Percentiles rank a stretch among this genome's conserved stretches.
Conservation (phyloP, 108 stramenopile genomes). For the Skeletonema tropicum region DNA sequence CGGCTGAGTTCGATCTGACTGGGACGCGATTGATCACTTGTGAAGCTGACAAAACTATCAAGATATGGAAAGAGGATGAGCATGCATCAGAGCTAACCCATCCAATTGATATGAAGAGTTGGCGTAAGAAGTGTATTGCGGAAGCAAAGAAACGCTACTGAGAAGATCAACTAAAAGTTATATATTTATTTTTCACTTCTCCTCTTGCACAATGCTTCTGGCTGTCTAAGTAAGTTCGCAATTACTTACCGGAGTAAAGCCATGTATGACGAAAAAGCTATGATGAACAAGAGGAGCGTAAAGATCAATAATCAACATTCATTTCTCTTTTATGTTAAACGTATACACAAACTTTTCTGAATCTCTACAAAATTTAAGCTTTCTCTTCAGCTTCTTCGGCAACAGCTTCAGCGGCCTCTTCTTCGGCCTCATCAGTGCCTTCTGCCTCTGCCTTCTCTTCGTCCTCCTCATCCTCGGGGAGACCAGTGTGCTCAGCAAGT, state of each 20-base stretch:
- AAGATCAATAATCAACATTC: too few relatives aligned
- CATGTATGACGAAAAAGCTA: too few relatives aligned
- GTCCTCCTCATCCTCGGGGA: constrained; percentile 47
- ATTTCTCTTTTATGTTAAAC: too few relatives aligned
- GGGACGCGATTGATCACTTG: constrained; percentile 97
- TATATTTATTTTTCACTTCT: not conserved
- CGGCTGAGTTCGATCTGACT: constrained; percentile 93
- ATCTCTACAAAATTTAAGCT: not conserved
- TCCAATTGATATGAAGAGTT: constrained; percentile 95
- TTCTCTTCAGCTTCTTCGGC: not conserved
- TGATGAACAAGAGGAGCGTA: too few relatives aligned
- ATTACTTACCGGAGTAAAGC: too few relatives aligned
- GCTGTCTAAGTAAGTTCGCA: too few relatives aligned
- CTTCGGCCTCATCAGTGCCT: constrained; percentile 4
- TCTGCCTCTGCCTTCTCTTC: constrained; percentile 14
- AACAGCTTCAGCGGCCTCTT: not conserved
- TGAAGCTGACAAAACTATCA: constrained; percentile 99
- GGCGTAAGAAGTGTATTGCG: constrained; percentile 92
- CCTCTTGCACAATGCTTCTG: not conserved
- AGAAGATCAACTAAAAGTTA: not conserved
- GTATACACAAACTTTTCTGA: too few relatives aligned
- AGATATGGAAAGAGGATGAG: constrained; percentile 98
- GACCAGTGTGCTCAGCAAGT: constrained; percentile 57
- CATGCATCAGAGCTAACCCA: constrained; percentile 90
- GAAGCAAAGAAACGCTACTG: constrained; percentile 66